A percentile compares a stretch with the other conserved stretches of the same genome.
These are phyloP conservation scores for Stenocarpella maydis DNA, from an alignment of 2,329 filamentous ascomycete species.

Conservation along the genomic window DNA sequence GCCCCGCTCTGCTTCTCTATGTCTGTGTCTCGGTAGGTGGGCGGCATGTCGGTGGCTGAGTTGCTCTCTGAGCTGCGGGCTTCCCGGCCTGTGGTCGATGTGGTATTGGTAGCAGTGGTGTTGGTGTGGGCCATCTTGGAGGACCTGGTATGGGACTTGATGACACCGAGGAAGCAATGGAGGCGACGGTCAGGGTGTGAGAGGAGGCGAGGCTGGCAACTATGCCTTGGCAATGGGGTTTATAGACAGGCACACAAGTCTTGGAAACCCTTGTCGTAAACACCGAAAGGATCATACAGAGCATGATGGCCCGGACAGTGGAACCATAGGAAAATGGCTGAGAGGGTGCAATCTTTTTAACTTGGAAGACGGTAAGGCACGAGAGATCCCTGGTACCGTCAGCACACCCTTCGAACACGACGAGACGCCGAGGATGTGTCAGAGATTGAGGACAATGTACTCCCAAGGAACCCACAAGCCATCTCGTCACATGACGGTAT, in stretches of 20 bases:
- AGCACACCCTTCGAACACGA: neutral
- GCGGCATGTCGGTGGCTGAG: conserved; percentile 29
- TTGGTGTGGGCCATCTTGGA: conserved; percentile 31
- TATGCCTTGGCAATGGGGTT: neutral
- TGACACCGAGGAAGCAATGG: neutral
- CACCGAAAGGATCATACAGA: conserved; percentile 20
- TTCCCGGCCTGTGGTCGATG: conserved; percentile 29
- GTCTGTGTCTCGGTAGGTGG: conserved; percentile 35
- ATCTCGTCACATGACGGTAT: conserved; percentile 7
- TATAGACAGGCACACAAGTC: neutral
- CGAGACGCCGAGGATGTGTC: conserved; percentile 13
- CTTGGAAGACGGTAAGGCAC: neutral
- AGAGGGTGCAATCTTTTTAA: conserved; percentile 22
- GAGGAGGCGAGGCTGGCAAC: neutral
- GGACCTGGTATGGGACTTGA: neutral
- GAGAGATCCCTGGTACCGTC: neutral
- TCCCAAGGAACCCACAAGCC: no score
- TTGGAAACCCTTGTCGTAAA: conserved; percentile 2
- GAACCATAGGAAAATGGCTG: neutral
- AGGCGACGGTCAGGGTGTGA: neutral
- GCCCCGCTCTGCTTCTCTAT: conserved; percentile 40
- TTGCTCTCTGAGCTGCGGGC: conserved; percentile 36
- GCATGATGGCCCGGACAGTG: neutral
- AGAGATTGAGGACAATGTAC: conserved; percentile 1
- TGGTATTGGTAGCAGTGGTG: conserved; percentile 13